A percentile compares a stretch with the other conserved stretches of the same genome.
Evolutionary conservation across 176 grass and related monocot species (phyloP).

Genomic region (Oryza meridionalis): DNA sequence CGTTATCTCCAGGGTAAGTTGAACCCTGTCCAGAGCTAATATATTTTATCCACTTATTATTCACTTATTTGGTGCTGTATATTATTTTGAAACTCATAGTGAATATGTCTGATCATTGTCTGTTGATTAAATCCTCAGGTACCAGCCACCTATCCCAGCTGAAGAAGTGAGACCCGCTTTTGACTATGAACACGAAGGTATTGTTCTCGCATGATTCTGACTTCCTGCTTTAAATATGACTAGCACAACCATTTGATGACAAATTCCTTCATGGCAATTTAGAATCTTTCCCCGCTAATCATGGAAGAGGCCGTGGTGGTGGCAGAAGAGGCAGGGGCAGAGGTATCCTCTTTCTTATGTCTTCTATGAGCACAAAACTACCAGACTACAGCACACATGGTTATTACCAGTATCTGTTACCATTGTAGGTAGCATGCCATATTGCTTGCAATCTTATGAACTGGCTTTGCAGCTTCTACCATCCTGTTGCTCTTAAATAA

Average conservation of each 20-base stretch:
- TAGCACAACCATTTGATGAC: neutral
- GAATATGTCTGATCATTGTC: constrained; percentile 22
- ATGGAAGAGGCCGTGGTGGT: constrained; percentile 65
- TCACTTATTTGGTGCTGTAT: neutral
- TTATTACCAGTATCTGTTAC: neutral
- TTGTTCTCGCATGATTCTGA: constrained; percentile 13
- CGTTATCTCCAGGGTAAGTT: constrained; percentile 76
- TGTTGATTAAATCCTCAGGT: constrained; percentile 49
- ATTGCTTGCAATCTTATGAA: neutral
- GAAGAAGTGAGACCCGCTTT: constrained; percentile 71
- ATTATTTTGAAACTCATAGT: neutral
- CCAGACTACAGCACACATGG: neutral
- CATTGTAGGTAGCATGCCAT: neutral
- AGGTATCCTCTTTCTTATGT: constrained; percentile 48
- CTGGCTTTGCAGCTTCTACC: neutral
- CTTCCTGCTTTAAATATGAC: neutral
- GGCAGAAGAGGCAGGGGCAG: constrained; percentile 77
- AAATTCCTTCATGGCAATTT: constrained; percentile 9
- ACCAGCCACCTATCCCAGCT: constrained; percentile 77
- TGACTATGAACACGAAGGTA: constrained; percentile 77
- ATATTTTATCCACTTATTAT: neutral
- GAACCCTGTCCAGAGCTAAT: neutral
- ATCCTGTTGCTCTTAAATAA: neutral
- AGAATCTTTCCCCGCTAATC: constrained; percentile 56
- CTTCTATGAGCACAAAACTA: constrained; percentile 9